A percentile compares a stretch with the other conserved stretches of the same genome.
phyloP scores from a whole-genome alignment of 2,329 filamentous ascomycete species.

The Pseudohalonectria lignicola region DNA sequence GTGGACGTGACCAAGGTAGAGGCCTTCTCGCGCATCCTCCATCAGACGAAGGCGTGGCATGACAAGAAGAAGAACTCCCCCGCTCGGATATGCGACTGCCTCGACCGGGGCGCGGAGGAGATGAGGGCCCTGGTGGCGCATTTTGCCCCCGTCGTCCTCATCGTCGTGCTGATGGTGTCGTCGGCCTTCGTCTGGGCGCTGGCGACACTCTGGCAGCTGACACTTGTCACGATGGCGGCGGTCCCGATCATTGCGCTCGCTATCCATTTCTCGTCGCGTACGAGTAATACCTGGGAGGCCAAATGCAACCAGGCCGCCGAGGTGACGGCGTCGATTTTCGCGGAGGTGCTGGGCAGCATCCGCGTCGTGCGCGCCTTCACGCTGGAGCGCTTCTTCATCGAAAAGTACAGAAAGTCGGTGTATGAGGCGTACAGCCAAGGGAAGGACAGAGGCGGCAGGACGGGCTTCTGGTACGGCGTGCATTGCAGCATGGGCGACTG shows the following conservation, averaged over 20 bases:
- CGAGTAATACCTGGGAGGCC: slow-evolving; percentile 63
- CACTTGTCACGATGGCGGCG: slow-evolving; percentile 61
- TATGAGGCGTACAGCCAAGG: slow-evolving; percentile 47
- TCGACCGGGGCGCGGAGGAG: slow-evolving; percentile 78
- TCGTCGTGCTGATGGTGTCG: slow-evolving; percentile 54
- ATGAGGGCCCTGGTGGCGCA: slow-evolving; percentile 73
- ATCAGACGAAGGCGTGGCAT: slow-evolving; percentile 73
- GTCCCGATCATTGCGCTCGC: slow-evolving; percentile 62
- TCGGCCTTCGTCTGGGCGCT: slow-evolving; percentile 69
- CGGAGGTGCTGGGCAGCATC: slow-evolving; percentile 70
- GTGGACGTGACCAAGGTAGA: slow-evolving; percentile 57
- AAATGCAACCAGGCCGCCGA: slow-evolving; percentile 54
- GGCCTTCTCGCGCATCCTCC: slow-evolving; percentile 58
- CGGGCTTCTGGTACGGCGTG: slow-evolving; percentile 66
- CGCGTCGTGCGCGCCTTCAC: slow-evolving; percentile 66
- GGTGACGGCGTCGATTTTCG: slow-evolving; percentile 49
- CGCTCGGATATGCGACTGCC: slow-evolving; percentile 52
- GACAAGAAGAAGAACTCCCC: slow-evolving; percentile 52
- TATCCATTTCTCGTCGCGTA: slow-evolving; percentile 51
- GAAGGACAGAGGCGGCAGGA: slow-evolving; percentile 51
- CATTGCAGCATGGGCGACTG: slow-evolving; percentile 63
- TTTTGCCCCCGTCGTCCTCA: slow-evolving; percentile 61
- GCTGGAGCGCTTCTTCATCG: slow-evolving; percentile 59
- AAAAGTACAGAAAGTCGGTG: slow-evolving; percentile 46
- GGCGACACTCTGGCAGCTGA: slow-evolving; percentile 66